Base-by-base conservation (phyloP, 2,329 filamentous ascomycete genomes). In the Pseudogymnoascus sp. region DNA sequence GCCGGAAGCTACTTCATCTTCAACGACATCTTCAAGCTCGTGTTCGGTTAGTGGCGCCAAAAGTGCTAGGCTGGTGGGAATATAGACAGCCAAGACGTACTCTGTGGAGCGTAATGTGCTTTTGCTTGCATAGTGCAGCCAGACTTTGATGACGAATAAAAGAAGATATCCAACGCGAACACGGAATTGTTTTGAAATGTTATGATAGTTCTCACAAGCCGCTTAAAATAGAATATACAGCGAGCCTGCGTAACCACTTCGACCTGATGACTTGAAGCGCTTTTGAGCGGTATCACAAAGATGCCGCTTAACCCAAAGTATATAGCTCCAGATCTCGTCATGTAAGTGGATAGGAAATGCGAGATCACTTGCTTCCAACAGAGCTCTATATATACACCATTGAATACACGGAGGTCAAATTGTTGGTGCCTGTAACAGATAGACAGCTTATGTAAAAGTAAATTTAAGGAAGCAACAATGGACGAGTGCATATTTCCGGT, bases 11-110 rank as follows among this genome's bases (percentile, higher is more conserved):
- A 89, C 81, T 97, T 85, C 77, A 90, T 98, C 75, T 88, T 88
- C 81, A 97, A 98, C 82, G 93, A 98, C 77, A 80, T 98, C 76
- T 98, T 98, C 87, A 90, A 90, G 79, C 85, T 98, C 67, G 85
- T 96, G 71, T 93, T 90, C 78, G 81, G 78, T 74, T 85, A 57
- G 51, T 57, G 51, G 51, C 48, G 25, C 48, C 48, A 54, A 54
- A 54, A 54, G 13, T 21, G 28, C 51, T 57, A 34, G 51, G 51
- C 28, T 57, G 51, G 51, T 57, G 51, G 6, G 51, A 57, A 57
- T 34, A 19, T 34, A 57, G 25, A 57, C 28, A 57, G 51, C 51
- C 51, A 57, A 57, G 51, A 57, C n/a, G 10, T 19, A 21, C 16
- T 34, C 51, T 57, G 51, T 57, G 51, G 51, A 57, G 51, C 51